Percentiles rank a stretch among this genome's conserved stretches.
These are phyloP conservation scores for Hevea brasiliensis DNA, from an alignment of 345 rosid genomes.

Conservation along the genomic window DNA sequence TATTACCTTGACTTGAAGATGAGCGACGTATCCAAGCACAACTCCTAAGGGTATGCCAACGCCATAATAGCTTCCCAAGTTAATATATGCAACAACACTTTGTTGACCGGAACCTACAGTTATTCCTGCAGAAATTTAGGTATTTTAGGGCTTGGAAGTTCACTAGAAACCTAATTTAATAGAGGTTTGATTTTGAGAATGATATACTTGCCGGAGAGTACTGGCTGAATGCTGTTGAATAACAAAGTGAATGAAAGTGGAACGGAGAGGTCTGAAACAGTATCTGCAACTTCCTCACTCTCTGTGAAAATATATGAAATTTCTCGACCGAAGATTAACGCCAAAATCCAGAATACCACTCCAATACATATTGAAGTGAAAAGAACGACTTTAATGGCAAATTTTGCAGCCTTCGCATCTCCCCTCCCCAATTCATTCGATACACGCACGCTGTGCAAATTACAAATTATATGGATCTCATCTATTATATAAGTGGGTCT, in stretches of 20 bases:
- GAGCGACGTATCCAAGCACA: conserved; percentile 23
- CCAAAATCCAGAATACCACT: conserved; percentile 37
- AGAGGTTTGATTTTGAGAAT: no score
- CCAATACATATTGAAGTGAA: conserved; percentile 38
- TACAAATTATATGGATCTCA: no score
- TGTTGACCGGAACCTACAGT: conserved; percentile 17
- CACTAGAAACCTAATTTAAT: no score
- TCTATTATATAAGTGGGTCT: neutral
- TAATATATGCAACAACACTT: conserved; percentile 13
- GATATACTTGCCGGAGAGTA: conserved; percentile 44
- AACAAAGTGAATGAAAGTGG: conserved; percentile 61
- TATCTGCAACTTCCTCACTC: conserved; percentile 41
- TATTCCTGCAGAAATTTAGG: conserved; percentile 6
- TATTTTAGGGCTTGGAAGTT: neutral
- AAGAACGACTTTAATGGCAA: conserved; percentile 50
- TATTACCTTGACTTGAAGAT: conserved; percentile 17
- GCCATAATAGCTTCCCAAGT: conserved; percentile 14
- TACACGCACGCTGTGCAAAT: conserved; percentile 48
- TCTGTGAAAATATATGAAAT: conserved; percentile 44
- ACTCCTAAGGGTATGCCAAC: conserved; percentile 21
- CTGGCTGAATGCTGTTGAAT: conserved; percentile 65
- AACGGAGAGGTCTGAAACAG: conserved; percentile 45
- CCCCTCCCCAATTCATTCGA: conserved; percentile 71
- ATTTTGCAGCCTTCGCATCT: conserved; percentile 47
- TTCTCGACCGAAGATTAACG: conserved; percentile 41